phyloP scores from a whole-genome alignment of 1,284 basidiomycete genomes.

The Rhodotorula sp. region DNA sequence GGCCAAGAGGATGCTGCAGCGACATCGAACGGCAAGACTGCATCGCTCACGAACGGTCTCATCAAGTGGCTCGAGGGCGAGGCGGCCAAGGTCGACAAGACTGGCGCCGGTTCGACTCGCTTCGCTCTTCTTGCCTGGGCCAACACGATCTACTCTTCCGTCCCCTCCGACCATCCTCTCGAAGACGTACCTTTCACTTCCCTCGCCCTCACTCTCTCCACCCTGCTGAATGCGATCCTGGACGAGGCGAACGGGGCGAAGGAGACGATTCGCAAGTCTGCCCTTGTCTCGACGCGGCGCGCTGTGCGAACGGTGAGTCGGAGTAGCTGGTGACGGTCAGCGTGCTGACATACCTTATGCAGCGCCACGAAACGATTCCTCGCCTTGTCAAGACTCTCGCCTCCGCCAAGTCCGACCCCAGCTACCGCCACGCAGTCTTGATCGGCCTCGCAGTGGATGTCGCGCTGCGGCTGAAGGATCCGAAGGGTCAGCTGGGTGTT shows the following conservation, averaged over 20 bases:
- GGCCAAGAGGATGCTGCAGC: conserved; percentile 25
- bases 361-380: conserved; percentile 19
- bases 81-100: conserved; percentile 51
- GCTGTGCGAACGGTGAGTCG: conserved; percentile 55
- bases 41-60: conserved; percentile 61
- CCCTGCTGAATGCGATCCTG: conserved; percentile 61
- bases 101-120: conserved; percentile 52
- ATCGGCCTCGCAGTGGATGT: conserved; percentile 45
- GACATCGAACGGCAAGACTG: conserved; percentile 43
- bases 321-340: not conserved
- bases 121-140: conserved; percentile 73
- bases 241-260: conserved; percentile 58
- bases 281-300: conserved; percentile 60
- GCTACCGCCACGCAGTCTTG: conserved; percentile 36
- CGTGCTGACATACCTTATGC: not conserved
- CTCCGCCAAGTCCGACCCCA: conserved; percentile 29
- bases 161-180: conserved; percentile 22
- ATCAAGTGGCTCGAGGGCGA: conserved; percentile 69
- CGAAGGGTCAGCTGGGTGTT: conserved; percentile 35
- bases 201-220: conserved; percentile 58
- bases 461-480: conserved; percentile 41
- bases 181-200: conserved; percentile 55
- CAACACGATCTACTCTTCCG: conserved; percentile 58
- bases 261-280: conserved; percentile 60
- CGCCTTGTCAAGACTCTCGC: conserved; percentile 27